Evolutionary conservation across 1,284 basidiomycete genomes (phyloP), one percentile per base, ranked within the genome.

Genomic region (Trametes pubescens): DNA sequence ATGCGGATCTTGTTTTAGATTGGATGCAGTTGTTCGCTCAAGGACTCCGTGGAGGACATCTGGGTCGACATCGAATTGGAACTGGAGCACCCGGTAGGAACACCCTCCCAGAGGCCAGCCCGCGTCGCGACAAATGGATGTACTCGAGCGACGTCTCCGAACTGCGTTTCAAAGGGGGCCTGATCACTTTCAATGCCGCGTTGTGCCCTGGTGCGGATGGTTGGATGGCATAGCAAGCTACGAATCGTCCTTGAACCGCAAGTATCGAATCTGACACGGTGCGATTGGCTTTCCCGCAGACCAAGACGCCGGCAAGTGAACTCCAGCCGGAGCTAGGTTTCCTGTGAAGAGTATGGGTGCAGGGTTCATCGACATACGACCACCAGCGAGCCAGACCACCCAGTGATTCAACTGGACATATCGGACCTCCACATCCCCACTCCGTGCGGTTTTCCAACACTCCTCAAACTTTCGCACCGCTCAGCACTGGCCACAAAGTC

Each of bases 181-280:
- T 7, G 49, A 37, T 13, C 2, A 35, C 21, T n/a, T 49, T 6
- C 24, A 38, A 18, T 55, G 52, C 16, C 37, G 37, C 8, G n/a
- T 61, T 11, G 35, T 11, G 26, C 52, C 46, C 8, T 61, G 52
- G 52, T 61, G 59, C 16, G 59, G n/a, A 22, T 61, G 46, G 26
- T 21, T 34, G 37, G 34, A 43, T 21, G 34, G 13, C 13, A 2
- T 40, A 1, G 51, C 59, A 5, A 55, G 59, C 35, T 55, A 52
- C 35, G 40, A 61, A 21, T 61, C 22, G 13, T 56, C n/a, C 24
- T 3, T 13, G 56, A 57, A 9, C n/a, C n/a, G 4, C 37, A 21
- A 22, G 38, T 0, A 4, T 40, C 29, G 29, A 32, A 32, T 4
- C 29, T 8, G 29, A 32, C 8, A 4, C 29, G 29, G 29, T 32